phyloP scores from a whole-genome alignment of 768 basidiomycete species.

The Auricularia sp. region DNA sequence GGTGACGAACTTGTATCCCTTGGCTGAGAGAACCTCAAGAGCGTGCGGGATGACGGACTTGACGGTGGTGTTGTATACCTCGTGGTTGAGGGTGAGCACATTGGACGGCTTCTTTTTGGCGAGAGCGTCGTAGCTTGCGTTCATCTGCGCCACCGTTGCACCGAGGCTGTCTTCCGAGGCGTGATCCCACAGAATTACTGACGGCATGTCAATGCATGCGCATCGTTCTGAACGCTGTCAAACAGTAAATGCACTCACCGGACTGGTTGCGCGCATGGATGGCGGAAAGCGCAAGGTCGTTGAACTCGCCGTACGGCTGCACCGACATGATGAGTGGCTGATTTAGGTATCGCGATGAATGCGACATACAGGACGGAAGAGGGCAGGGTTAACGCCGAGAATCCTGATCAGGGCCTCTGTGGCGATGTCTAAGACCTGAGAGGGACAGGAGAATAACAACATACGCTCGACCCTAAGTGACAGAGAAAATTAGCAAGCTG shows the following conservation, averaged over 20 bases:
- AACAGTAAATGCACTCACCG: neutral
- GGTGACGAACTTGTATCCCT: slow-evolving; percentile 17
- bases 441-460: too few relatives aligned
- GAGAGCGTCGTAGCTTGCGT: slow-evolving; percentile 8
- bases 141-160: slow-evolving; percentile 5
- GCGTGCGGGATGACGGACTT: slow-evolving; percentile 15
- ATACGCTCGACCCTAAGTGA: neutral
- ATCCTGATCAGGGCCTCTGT: neutral
- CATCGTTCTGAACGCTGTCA: too few relatives aligned
- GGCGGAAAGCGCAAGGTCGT: slow-evolving; percentile 26
- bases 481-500: neutral
- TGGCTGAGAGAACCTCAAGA: slow-evolving; percentile 9
- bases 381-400: neutral
- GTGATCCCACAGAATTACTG: slow-evolving; percentile 14
- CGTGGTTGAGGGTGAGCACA: slow-evolving; percentile 19
- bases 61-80: slow-evolving; percentile 14
- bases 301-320: slow-evolving; percentile 34
- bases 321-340: slow-evolving; percentile 33
- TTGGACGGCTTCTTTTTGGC: slow-evolving; percentile 9
- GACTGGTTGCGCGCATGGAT: slow-evolving; percentile 16
- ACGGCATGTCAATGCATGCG: too few relatives aligned
- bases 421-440: too few relatives aligned
- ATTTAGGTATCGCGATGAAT: slow-evolving; percentile 13
- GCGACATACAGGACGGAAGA: slow-evolving; percentile 15
- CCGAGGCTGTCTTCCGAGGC: slow-evolving; percentile 13